Base-by-base conservation (phyloP, 2,329 filamentous ascomycete species). In the Apiospora malaysiana region DNA sequence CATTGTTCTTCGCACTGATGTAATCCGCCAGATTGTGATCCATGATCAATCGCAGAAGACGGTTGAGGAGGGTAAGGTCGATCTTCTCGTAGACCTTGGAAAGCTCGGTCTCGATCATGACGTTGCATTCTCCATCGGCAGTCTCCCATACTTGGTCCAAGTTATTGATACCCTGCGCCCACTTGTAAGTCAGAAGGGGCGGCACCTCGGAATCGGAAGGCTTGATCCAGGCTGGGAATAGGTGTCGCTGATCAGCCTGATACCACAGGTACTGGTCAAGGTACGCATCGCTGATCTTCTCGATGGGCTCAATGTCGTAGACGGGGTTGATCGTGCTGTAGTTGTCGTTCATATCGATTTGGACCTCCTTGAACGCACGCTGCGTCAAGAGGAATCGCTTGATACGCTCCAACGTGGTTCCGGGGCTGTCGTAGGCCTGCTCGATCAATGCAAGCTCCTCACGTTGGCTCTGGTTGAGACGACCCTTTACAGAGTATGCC, bases 81-180 rank as follows among this genome's bases (percentile, higher is more conserved):
- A 99, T 97, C 88, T 99, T 99, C 84, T 99, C 96, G 75, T 99
- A 99, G 65, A 99, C 95, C 83, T 99, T 99, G n/a, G 96, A 98
- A 3, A 99, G 85, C 76, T 98, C 93, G 0, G 97, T 99, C 84
- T 99, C 96, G 68, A 99, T 95, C 92, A 99, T 94, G 73, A 99
- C 96, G 76, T 98, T 98, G 82, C 95, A 98, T 82, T 99, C 95
- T 73, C 96, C 96, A 77, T 98, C 92, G 63, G 94, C 90, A 25
- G 93, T 93, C 78, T 97, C 93, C 96, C 96, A 99, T 40, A 99
- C 95, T 75, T 94, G 93, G 77, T 94, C 93, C 66, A 99, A 85
- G 79, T 99, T 99, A 86, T 99, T 99, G 86, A 99, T 98, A 68
- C 96, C 96, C 81, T 99, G 97, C 1, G 96, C 95, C 97, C 97